These are phyloP conservation scores for Mortierella sp. DNA, from an alignment of 371 early-diverging fungal genomes.

Conservation along the genomic window DNA sequence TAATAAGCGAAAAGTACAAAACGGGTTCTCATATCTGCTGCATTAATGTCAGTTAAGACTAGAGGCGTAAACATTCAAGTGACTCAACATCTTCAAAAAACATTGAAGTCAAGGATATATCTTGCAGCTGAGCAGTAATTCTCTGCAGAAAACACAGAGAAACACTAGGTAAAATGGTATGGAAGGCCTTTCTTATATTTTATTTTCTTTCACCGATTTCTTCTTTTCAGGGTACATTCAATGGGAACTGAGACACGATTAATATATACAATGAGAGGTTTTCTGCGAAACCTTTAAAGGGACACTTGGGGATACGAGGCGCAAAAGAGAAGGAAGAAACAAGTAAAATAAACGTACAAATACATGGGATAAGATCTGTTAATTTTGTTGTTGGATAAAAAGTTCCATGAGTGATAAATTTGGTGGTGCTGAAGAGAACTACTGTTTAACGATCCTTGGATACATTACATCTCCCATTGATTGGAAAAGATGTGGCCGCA, in stretches of 20 bases:
- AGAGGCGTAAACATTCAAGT: too few species aligned
- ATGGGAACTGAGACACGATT: slow-evolving; percentile 78
- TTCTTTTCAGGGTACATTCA: slow-evolving; percentile 59
- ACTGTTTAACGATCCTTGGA: neutral
- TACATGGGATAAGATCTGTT: slow-evolving; percentile 27
- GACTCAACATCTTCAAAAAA: too few species aligned
- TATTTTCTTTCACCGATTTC: slow-evolving; percentile 23
- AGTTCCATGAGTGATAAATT: slow-evolving; percentile 1
- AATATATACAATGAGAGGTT: slow-evolving; percentile 44
- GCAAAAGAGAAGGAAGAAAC: slow-evolving; percentile 11
- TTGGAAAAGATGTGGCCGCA: neutral
- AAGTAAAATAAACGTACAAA: slow-evolving; percentile 20
- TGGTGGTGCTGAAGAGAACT: neutral
- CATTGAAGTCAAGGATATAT: too few species aligned
- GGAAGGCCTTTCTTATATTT: slow-evolving; percentile 15
- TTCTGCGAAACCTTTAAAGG: neutral
- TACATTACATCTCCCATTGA: neutral
- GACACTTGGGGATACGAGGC: slow-evolving; percentile 22
- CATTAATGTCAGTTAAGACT: too few species aligned
- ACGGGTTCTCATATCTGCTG: too few species aligned
- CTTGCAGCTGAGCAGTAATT: too few species aligned
- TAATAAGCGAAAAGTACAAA: too few species aligned
- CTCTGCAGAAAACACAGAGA: too few species aligned
- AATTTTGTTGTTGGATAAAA: slow-evolving; percentile 15
- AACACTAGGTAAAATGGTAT: too few species aligned